Evolutionary conservation across 202 grass and related monocot species (phyloP), one percentile per base, ranked within the genome.

Genomic region (Brachypodium distachyon): DNA sequence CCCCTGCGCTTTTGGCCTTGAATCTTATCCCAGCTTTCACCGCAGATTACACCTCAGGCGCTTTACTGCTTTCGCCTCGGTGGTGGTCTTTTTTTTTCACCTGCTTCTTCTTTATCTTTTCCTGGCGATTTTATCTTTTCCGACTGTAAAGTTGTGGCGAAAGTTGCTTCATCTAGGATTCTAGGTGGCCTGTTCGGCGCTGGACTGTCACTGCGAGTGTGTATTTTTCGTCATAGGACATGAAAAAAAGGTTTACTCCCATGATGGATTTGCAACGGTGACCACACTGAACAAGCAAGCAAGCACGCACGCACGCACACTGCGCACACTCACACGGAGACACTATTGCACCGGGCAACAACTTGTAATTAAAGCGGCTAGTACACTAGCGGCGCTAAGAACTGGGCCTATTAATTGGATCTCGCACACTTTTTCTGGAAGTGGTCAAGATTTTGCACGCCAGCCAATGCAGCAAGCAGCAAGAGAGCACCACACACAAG

Each of bases 1-100:
- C 2, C 2, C 37, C 73, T 9, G 63, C 38, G 39, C 63, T 76
- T 88, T 76, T 77, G 80, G 66, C 64, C 49, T 81, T 72, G 82
- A 89, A 89, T 89, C 86, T 67, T 50, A 56, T 54, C 28, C 48
- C 64, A 53, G 72, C 72, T 81, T 89, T 88, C 56, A 46, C 86
- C 81, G 60, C 4, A 52, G 72, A 81, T 81, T 77, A 75, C 60
- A 13, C 72, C 22, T 38, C 58, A 54, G 81, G 41, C 71, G 65
- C 82, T 85, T 81, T 77, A 5, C 77, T 26, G 32, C 77, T 81
- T 89, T 29, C 27, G 6, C 19, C 9, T 64, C 36, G 4, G 61
- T 67, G 64, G 49, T 65, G 12, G 28, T 57, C 58, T 62, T 84
- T 8, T 76, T 72, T 53, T 56, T 44, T 53, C 32, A 31, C 62